Evolutionary conservation across 2,329 filamentous ascomycete species (phyloP).

Genomic region (Corinectria fuckeliana): DNA sequence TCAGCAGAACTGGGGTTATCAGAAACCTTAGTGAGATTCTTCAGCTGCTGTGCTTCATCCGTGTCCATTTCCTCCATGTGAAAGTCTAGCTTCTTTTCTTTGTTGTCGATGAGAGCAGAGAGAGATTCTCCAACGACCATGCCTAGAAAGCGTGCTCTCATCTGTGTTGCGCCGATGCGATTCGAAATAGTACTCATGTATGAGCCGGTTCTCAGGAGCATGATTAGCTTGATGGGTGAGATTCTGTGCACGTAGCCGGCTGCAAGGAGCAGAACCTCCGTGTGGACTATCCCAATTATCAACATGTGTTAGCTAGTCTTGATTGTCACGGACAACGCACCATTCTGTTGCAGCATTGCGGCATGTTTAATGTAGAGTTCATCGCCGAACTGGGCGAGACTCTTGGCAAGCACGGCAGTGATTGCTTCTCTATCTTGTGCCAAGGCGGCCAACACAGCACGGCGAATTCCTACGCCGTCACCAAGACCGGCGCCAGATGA

Average conservation of each 20-base stretch:
- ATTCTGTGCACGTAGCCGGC: constrained; percentile 77
- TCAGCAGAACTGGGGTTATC: constrained; percentile 69
- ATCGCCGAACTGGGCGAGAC: constrained; percentile 79
- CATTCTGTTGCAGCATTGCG: constrained; percentile 87
- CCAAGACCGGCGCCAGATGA: constrained; percentile 70
- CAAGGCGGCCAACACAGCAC: constrained; percentile 68
- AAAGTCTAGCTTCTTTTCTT: constrained; percentile 79
- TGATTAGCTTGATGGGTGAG: constrained; percentile 69
- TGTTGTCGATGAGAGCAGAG: constrained; percentile 68
- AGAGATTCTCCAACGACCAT: constrained; percentile 84
- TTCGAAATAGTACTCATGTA: constrained; percentile 87
- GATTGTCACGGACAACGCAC: constrained; percentile 50
- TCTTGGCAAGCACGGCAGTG: constrained; percentile 68
- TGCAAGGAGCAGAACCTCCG: constrained; percentile 78
- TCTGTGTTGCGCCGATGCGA: constrained; percentile 78
- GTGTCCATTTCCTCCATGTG: constrained; percentile 79
- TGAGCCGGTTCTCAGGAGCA: constrained; percentile 72
- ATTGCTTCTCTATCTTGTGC: constrained; percentile 59
- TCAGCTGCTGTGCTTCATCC: constrained; percentile 78
- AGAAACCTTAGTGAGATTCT: constrained; percentile 65
- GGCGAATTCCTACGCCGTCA: constrained; percentile 68
- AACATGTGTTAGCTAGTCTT: constrained; percentile 22
- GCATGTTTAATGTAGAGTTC: constrained; percentile 86
- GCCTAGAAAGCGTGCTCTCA: constrained; percentile 79
- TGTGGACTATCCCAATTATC: constrained; percentile 65